A percentile compares a stretch with the other conserved stretches of the same genome.
Conservation (phyloP, 2,329 filamentous ascomycete species). For the Trichoderma oligosporum region DNA sequence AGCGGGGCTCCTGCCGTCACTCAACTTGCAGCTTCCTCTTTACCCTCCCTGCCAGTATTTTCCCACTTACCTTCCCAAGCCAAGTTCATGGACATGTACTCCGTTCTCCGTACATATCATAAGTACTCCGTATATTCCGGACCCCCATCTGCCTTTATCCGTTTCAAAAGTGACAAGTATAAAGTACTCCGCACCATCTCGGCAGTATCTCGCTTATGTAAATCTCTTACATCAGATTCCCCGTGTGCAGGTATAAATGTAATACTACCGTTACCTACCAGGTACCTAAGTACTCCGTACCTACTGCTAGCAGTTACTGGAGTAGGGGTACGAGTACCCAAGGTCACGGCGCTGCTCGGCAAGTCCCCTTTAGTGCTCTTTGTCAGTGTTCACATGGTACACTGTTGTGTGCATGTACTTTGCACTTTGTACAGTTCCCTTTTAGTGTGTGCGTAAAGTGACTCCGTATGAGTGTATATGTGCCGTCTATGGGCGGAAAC, state of each 20-base stretch:
- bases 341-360: background rate
- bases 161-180: background rate
- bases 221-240: background rate
- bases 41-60: background rate
- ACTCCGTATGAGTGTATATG: background rate
- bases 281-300: too few species aligned
- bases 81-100: too few species aligned
- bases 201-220: background rate
- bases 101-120: background rate
- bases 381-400: background rate
- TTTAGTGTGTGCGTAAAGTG: slow-evolving; percentile 15
- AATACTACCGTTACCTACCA: too few species aligned
- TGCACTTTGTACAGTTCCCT: background rate
- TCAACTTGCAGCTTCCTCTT: background rate
- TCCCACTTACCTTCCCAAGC: background rate
- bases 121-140: too few species aligned
- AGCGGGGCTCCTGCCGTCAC: slow-evolving; percentile 1
- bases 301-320: background rate
- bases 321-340: too few species aligned
- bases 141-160: background rate
- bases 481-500: slow-evolving; percentile 7
- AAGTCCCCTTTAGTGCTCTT: slow-evolving; percentile 10
- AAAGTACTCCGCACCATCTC: background rate
- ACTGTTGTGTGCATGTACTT: background rate
- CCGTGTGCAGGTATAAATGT: too few species aligned